Percentiles rank a stretch among this genome's conserved stretches.
These are phyloP conservation scores for Silene conica DNA, from an alignment of 148 eudicot species.

Conservation along the genomic window DNA sequence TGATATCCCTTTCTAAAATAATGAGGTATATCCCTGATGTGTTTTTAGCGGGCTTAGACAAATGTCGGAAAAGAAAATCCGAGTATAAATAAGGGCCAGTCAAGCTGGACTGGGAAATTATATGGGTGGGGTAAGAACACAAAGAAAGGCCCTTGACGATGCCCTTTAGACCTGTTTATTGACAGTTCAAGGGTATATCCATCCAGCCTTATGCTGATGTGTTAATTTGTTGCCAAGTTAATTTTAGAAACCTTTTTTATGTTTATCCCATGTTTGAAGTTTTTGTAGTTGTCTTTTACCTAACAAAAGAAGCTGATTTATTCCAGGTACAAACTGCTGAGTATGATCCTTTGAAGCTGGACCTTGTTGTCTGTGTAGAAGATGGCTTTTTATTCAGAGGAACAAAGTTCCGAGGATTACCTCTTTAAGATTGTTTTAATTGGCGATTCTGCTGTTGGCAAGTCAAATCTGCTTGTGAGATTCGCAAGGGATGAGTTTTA, in stretches of 20 bases:
- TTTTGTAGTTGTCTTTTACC: background rate
- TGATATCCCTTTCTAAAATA: background rate
- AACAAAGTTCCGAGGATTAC: conserved; percentile 59
- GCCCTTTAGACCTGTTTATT: background rate
- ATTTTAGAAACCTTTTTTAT: background rate
- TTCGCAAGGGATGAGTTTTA: conserved; percentile 94
- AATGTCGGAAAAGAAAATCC: background rate
- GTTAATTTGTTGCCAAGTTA: background rate
- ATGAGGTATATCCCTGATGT: background rate
- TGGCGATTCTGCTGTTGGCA: conserved; percentile 98
- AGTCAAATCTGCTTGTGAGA: conserved; percentile 92
- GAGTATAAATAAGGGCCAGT: background rate
- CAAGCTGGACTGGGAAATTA: background rate
- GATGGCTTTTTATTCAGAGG: conserved; percentile 71
- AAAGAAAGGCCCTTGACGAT: background rate
- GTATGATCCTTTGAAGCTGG: conserved; percentile 37
- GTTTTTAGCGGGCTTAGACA: too few relatives aligned
- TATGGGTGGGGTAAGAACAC: background rate
- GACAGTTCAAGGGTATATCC: background rate
- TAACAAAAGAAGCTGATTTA: conserved; percentile 1
- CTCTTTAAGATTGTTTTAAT: conserved; percentile 87
- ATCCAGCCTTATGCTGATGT: background rate
- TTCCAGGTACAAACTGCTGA: background rate
- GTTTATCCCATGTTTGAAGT: background rate
- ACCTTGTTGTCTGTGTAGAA: conserved; percentile 19